These are phyloP conservation scores for Rhizomucor miehei DNA, from an alignment of 371 early-diverging fungal species.

Conservation along the genomic window DNA sequence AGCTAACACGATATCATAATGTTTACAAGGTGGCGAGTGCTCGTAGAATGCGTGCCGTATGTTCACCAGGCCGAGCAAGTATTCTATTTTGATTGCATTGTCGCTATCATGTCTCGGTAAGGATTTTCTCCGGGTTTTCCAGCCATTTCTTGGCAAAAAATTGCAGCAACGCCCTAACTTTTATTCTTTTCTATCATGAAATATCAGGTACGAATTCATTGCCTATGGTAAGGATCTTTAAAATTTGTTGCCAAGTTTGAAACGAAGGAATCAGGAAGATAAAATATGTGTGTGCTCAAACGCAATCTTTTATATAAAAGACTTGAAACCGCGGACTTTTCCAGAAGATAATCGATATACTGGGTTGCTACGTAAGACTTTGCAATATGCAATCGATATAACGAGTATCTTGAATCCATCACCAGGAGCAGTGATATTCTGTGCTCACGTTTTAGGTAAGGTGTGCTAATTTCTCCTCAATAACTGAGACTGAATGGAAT, in stretches of 20 bases:
- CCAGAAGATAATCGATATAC: slow-evolving; percentile 12
- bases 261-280: slow-evolving; percentile 1
- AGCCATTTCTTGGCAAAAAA: neutral
- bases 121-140: no score
- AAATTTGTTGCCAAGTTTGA: slow-evolving; percentile 1
- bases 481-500: neutral
- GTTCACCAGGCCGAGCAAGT: slow-evolving; percentile 7
- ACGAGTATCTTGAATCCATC: slow-evolving; percentile 44
- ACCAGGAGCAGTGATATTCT: slow-evolving; percentile 52
- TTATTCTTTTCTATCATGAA: slow-evolving; percentile 1
- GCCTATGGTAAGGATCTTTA: slow-evolving; percentile 10
- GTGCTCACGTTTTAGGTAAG: slow-evolving; percentile 46
- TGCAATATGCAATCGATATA: slow-evolving; percentile 45
- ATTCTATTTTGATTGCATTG: slow-evolving; percentile 12
- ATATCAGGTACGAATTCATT: slow-evolving; percentile 8
- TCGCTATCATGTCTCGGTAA: slow-evolving; percentile 18
- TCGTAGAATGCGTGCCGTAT: slow-evolving; percentile 9
- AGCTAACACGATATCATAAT: no score
- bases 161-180: neutral
- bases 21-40: slow-evolving; percentile 14
- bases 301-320: no score
- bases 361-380: slow-evolving; percentile 14
- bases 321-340: no score
- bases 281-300: no score
- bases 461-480: neutral